Evolutionary conservation across 1,139 yeast species (phyloP).

Genomic region (Pichia inconspicua): DNA sequence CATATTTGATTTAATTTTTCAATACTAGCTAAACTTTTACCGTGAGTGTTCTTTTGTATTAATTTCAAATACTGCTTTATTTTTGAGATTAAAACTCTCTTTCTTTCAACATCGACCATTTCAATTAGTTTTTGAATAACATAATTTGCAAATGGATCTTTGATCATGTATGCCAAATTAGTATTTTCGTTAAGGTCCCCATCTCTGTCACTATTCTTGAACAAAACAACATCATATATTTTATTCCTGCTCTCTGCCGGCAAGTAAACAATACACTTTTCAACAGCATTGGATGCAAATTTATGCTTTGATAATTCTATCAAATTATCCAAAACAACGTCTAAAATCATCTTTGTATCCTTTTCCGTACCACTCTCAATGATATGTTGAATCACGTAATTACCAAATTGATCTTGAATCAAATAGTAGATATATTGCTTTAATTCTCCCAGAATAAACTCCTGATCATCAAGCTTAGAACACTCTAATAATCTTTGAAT

Average conservation of each 20-base stretch:
- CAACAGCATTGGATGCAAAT: conserved; percentile 96
- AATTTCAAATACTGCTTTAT: conserved; percentile 56
- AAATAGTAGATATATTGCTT: conserved; percentile 66
- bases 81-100: conserved; percentile 50
- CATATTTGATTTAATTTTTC: conserved; percentile 63
- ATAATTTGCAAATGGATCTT: conserved; percentile 95
- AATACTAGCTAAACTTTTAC: conserved; percentile 82
- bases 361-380: conserved; percentile 60
- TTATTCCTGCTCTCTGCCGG: conserved; percentile 50
- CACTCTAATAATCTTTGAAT: conserved; percentile 86
- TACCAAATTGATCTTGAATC: conserved; percentile 95
- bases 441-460: conserved; percentile 60
- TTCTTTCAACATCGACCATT: conserved; percentile 63
- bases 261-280: conserved; percentile 80
- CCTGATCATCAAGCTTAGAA: conserved; percentile 52
- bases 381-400: conserved; percentile 93
- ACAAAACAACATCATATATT: conserved; percentile 57
- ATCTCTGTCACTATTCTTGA: conserved; percentile 37
- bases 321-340: conserved; percentile 40
- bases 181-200: conserved; percentile 51
- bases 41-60: conserved; percentile 52
- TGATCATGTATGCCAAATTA: conserved; percentile 80
- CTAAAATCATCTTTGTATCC: conserved; percentile 42
- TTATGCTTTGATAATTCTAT: conserved; percentile 86
- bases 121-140: conserved; percentile 93